Conservation (phyloP, 2,329 filamentous ascomycete genomes). For the Epichloe hybrida region DNA sequence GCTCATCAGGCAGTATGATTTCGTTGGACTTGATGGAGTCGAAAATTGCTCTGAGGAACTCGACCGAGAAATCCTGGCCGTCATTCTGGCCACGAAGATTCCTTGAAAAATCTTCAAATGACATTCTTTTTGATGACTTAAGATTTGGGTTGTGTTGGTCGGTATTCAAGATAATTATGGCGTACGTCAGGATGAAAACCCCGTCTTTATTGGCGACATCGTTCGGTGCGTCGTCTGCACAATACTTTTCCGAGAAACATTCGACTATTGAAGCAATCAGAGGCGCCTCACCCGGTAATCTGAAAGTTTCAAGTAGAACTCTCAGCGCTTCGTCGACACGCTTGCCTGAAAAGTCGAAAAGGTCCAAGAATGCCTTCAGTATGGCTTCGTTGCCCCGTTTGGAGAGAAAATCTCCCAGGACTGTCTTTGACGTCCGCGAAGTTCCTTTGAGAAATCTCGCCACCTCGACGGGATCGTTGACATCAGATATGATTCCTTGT, state of each 20-base stretch:
- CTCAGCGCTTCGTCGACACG: slow-evolving; percentile 83
- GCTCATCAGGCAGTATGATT: slow-evolving; percentile 93
- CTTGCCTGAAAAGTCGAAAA: slow-evolving; percentile 81
- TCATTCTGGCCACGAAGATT: slow-evolving; percentile 88
- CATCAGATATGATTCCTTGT: slow-evolving; percentile 71
- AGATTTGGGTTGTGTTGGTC: slow-evolving; percentile 94
- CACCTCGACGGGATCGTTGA: slow-evolving; percentile 60
- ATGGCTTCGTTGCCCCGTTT: slow-evolving; percentile 83
- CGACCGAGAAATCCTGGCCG: slow-evolving; percentile 67
- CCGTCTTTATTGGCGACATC: slow-evolving; percentile 76
- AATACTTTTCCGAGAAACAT: slow-evolving; percentile 77
- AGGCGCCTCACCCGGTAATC: slow-evolving; percentile 81
- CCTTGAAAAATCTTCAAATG: slow-evolving; percentile 63
- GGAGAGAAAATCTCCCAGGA: slow-evolving; percentile 83
- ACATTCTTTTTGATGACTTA: slow-evolving; percentile 69
- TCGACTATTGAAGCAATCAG: slow-evolving; percentile 89
- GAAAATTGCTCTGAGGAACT: slow-evolving; percentile 77
- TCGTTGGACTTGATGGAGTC: slow-evolving; percentile 89
- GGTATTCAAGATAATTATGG: slow-evolving; percentile 94
- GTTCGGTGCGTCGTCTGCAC: slow-evolving; percentile 51
- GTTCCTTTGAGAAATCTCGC: slow-evolving; percentile 84
- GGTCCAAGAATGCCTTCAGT: slow-evolving; percentile 66
- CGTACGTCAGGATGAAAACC: slow-evolving; percentile 83
- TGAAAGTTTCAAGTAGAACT: slow-evolving; percentile 78
- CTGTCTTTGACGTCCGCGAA: slow-evolving; percentile 74